Conservation (phyloP, 164 flowering plant species). For the grape (Vitis vinifera) region ASM3070453v1 NC_081806.1:5103501-5104000, state of each 20-base stretch:
- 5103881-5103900: slow-evolving; percentile 7
- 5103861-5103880: slow-evolving; percentile 1
- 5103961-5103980: too few relatives aligned
- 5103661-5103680: too few relatives aligned
- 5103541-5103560: too few relatives aligned
- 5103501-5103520: background rate
- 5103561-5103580: background rate
- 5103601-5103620: too few relatives aligned
- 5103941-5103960: background rate
- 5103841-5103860: slow-evolving; percentile 19
- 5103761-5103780: slow-evolving; percentile 8
- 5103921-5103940: slow-evolving; percentile 10
- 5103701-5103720: too few relatives aligned
- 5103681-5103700: too few relatives aligned
- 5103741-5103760: background rate
- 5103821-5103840: too few relatives aligned
- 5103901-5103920: slow-evolving; percentile 8
- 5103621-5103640: too few relatives aligned
- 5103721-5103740: background rate
- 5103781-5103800: slow-evolving; percentile 17
- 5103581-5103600: background rate
- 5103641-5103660: too few relatives aligned
- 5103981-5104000: background rate
- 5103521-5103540: too few relatives aligned
- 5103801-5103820: slow-evolving; percentile 2